These are phyloP conservation scores for Pezizomycotina sp. DNA, from an alignment of 2,329 filamentous ascomycete genomes.

Conservation along the genomic window DNA sequence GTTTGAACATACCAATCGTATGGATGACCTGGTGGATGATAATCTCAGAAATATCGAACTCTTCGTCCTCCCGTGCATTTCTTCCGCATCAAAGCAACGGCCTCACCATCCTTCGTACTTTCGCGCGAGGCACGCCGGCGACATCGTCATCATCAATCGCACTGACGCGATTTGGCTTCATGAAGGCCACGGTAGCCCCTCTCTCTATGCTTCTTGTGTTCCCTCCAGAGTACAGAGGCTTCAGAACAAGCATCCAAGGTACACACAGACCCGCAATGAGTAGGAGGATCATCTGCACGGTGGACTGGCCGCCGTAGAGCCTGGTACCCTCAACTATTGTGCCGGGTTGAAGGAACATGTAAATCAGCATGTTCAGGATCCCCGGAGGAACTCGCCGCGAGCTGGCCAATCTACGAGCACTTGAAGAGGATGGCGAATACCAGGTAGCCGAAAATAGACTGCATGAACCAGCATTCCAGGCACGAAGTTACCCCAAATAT, in stretches of 20 bases:
- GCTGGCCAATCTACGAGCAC: slow-evolving; percentile 79
- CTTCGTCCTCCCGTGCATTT: slow-evolving; percentile 67
- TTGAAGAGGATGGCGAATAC: slow-evolving; percentile 92
- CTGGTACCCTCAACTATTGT: slow-evolving; percentile 46
- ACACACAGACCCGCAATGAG: slow-evolving; percentile 74
- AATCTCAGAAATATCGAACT: slow-evolving; percentile 91
- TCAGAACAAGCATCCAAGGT: slow-evolving; percentile 78
- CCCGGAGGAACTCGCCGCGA: slow-evolving; percentile 55
- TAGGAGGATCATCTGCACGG: slow-evolving; percentile 61
- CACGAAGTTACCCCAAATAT: slow-evolving; percentile 94
- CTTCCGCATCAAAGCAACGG: slow-evolving; percentile 79
- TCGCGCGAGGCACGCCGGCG: too few relatives aligned
- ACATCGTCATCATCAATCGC: slow-evolving; percentile 80
- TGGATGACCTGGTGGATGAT: slow-evolving; percentile 99
- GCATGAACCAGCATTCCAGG: slow-evolving; percentile 99
- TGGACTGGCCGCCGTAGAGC: slow-evolving; percentile 61
- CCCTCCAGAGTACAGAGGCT: slow-evolving; percentile 85
- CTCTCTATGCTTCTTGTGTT: slow-evolving; percentile 76
- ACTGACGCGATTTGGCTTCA: slow-evolving; percentile 67
- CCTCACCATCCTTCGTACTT: slow-evolving; percentile 48
- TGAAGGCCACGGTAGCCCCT: slow-evolving; percentile 63
- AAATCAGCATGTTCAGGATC: slow-evolving; percentile 95
- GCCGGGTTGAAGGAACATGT: slow-evolving; percentile 93
- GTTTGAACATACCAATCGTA: slow-evolving; percentile 61
- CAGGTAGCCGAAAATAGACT: slow-evolving; percentile 93